phyloP scores from a whole-genome alignment of 106 monocot species.

The Dendrobium chrysotoxum region DNA sequence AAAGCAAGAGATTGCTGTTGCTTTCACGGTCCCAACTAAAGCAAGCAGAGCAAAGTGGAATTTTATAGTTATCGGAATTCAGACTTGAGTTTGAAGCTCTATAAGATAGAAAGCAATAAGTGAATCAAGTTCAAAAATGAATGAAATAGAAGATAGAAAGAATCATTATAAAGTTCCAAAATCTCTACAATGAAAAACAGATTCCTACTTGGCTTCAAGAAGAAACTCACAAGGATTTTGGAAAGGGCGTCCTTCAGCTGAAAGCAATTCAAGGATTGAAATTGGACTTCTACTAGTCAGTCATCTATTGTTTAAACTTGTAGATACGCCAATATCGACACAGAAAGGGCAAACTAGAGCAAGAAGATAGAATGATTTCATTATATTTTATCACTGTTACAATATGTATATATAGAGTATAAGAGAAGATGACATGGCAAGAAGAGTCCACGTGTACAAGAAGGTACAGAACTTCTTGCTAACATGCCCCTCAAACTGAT shows the following conservation, averaged over 20 bases:
- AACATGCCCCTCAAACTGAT: too few relatives aligned
- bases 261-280: not conserved
- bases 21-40: not conserved
- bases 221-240: slow-evolving; percentile 4
- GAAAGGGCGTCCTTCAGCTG: not conserved
- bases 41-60: not conserved
- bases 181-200: too few relatives aligned
- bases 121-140: not conserved
- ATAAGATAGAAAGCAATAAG: not conserved
- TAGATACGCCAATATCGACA: too few relatives aligned
- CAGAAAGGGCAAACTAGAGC: too few relatives aligned
- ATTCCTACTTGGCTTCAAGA: not conserved
- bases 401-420: too few relatives aligned
- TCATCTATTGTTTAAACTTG: too few relatives aligned
- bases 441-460: too few relatives aligned
- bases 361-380: too few relatives aligned
- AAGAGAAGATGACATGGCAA: too few relatives aligned
- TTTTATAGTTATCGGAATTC: not conserved
- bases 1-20: not conserved
- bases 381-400: too few relatives aligned
- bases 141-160: not conserved
- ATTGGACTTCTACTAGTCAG: not conserved
- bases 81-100: not conserved
- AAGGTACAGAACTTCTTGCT: too few relatives aligned
- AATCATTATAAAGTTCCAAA: not conserved